Base-by-base conservation (phyloP, 2,329 filamentous ascomycete genomes). In the Cytospora schulzeri region DNA sequence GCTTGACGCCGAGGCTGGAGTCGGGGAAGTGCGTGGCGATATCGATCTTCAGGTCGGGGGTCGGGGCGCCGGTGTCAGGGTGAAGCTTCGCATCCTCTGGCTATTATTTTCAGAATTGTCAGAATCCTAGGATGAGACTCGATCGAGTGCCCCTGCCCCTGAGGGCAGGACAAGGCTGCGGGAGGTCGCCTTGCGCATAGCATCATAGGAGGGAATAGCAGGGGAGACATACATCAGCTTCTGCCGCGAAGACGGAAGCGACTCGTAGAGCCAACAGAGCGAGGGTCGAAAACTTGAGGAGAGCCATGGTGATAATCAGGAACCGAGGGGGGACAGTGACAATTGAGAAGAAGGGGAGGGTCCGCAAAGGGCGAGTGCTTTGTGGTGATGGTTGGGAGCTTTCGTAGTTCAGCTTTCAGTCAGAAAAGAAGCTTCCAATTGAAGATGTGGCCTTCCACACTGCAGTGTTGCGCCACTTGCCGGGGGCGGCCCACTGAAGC, bases 1-100 rank as follows among this genome's bases (percentile, higher is more conserved):
- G 88, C 86, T 96, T 97, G 71, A 98, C 88, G 72, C 94, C 95
- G 78, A 96, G 89, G 81, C 96, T 92, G 81, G 88, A 76, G 74
- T 89, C 81, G 78, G 86, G 79, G 81, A 88, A 85, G 76, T 81
- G 82, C 66, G 89, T 84, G 69, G 84, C 83, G 71, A 89, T 79
- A 62, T 88, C 85, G 76, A 91, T 88, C 68, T 87, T 86, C 72
- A 90, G 76, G 69, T 85, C 79, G 71, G 81, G 65, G 64, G 69
- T 63, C 69, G 70, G 66, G 57, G 64, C 56, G 15, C 69, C 59
- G 45, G 68, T 69, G 45, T 70, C 68, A 57, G 71, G 66, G 45
- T 67, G 63, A 41, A 68, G 63, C 28, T 68, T 61, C 58, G 68
- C 70, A 63, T 71, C 63, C 24, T 69, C 67, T 35, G 62, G 64